Conservation (phyloP, 108 stramenopile species). For the Stephanodiscus triporus region DNA sequence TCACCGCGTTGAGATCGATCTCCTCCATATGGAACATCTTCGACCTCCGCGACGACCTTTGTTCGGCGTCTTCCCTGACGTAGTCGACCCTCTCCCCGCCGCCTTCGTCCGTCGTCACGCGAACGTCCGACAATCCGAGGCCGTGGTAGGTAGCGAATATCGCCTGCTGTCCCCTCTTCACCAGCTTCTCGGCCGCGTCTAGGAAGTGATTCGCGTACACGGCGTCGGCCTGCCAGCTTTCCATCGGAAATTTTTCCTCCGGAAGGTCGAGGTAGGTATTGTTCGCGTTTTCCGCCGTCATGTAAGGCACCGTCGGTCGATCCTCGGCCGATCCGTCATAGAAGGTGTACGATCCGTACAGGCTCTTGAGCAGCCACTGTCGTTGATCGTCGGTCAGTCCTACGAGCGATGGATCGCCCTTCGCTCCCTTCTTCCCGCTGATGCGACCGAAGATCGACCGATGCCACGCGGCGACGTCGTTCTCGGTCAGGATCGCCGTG, state of each 20-base stretch:
- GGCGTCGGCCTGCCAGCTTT: slow-evolving; percentile 87
- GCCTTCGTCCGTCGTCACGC: slow-evolving; percentile 12
- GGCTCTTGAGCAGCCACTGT: slow-evolving; percentile 12
- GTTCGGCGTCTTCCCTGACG: slow-evolving; percentile 30
- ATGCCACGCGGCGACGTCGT: slow-evolving; percentile 23
- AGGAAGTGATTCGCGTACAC: slow-evolving; percentile 85
- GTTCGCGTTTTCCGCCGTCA: slow-evolving; percentile 28
- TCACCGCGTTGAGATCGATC: slow-evolving; percentile 51
- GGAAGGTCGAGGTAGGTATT: slow-evolving; percentile 68
- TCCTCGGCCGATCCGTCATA: slow-evolving; percentile 81
- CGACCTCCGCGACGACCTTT: slow-evolving; percentile 48
- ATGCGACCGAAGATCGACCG: slow-evolving; percentile 8
- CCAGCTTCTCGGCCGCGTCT: slow-evolving; percentile 71
- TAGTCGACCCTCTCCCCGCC: slow-evolving; percentile 22
- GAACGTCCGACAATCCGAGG: slow-evolving; percentile 56
- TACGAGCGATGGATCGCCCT: slow-evolving; percentile 22
- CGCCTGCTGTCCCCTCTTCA: slow-evolving; percentile 71
- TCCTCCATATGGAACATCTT: slow-evolving; percentile 67
- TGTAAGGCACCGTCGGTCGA: slow-evolving; percentile 66
- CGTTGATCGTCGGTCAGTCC: slow-evolving; percentile 31
- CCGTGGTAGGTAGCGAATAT: slow-evolving; percentile 72
- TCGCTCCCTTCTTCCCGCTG: slow-evolving; percentile 3
- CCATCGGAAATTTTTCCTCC: slow-evolving; percentile 71
- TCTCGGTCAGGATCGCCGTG: slow-evolving; percentile 10
- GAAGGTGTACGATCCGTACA: slow-evolving; percentile 70